Percentiles rank a stretch among this genome's conserved stretches.
phyloP scores from a whole-genome alignment of 371 early-diverging fungal genomes.

The Entomophthora muscae region DNA sequence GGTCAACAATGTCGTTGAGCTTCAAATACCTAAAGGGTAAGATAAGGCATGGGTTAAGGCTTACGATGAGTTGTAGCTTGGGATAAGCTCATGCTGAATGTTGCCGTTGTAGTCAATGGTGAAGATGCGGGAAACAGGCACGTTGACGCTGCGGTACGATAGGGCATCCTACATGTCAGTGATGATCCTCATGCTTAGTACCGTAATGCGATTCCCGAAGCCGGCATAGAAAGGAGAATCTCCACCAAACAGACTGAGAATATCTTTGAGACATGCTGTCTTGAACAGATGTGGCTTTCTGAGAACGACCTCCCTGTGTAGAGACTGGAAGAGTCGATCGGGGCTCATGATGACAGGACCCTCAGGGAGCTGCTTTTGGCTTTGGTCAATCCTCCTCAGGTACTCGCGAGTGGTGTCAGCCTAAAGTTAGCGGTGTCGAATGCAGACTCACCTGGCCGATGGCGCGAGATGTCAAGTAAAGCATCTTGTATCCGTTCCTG shows the following conservation, averaged over 20 bases:
- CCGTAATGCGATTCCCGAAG: conserved; percentile 76
- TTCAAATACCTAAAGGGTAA: conserved; percentile 39
- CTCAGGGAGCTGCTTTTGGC: conserved; percentile 73
- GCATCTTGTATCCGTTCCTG: conserved; percentile 90
- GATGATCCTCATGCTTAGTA: conserved; percentile 1
- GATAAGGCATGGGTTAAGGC: conserved; percentile 8
- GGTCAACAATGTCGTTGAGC: conserved; percentile 85
- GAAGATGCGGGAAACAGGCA: conserved; percentile 89
- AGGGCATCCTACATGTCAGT: conserved; percentile 43
- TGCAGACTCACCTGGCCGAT: conserved; percentile 68
- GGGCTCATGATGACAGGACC: conserved; percentile 97
- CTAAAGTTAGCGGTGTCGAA: conserved; percentile 1
- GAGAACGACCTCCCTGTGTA: conserved; percentile 90
- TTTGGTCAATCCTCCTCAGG: conserved; percentile 78
- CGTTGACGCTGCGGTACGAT: conserved; percentile 86
- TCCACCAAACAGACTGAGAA: conserved; percentile 65
- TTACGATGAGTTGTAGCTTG: conserved; percentile 60
- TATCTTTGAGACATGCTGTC: conserved; percentile 89
- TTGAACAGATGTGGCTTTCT: conserved; percentile 96
- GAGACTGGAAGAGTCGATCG: conserved; percentile 83
- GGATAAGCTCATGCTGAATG: conserved; percentile 73
- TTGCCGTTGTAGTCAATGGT: conserved; percentile 91
- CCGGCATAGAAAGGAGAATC: conserved; percentile 87
- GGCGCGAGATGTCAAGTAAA: conserved; percentile 93
- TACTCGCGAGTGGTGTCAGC: conserved; percentile 79